Evolutionary conservation across 768 basidiomycete genomes (phyloP).

Genomic region (Punctularia strigosozonata): DNA sequence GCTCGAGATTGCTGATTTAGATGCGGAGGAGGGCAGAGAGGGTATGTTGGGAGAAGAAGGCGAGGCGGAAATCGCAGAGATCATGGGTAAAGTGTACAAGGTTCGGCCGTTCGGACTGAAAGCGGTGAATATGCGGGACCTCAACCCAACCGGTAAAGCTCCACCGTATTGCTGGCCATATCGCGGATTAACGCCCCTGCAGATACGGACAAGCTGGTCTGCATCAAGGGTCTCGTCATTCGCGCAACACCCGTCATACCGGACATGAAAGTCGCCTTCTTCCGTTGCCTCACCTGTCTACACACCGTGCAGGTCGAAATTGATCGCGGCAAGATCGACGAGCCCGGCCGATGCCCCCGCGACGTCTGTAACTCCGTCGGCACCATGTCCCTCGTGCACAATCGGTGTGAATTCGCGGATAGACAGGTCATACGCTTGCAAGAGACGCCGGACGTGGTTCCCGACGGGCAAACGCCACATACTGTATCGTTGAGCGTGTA

Average conservation of each 20-base stretch:
- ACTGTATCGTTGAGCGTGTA: conserved; percentile 97
- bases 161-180: neutral
- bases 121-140: conserved; percentile 84
- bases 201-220: conserved; percentile 98
- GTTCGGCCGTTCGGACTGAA: conserved; percentile 82
- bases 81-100: conserved; percentile 83
- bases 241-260: conserved; percentile 96
- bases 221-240: conserved; percentile 94
- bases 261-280: conserved; percentile 98
- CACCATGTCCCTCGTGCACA: conserved; percentile 92
- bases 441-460: conserved; percentile 95
- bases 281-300: conserved; percentile 90
- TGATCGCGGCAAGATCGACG: conserved; percentile 94
- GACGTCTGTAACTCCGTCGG: conserved; percentile 85
- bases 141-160: conserved; percentile 78
- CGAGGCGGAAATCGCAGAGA: conserved; percentile 80
- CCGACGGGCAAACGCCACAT: conserved; percentile 96
- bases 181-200: conserved; percentile 2
- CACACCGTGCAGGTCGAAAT: conserved; percentile 98
- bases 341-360: conserved; percentile 84
- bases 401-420: conserved; percentile 93
- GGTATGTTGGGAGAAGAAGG: conserved; percentile 70
- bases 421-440: conserved; percentile 91
- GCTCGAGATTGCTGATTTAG: conserved; percentile 77
- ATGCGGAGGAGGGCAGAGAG: conserved; percentile 55